Evolutionary conservation across 371 early-diverging fungal species (phyloP).

Genomic region (Thermomucor indicae-seudaticae): DNA sequence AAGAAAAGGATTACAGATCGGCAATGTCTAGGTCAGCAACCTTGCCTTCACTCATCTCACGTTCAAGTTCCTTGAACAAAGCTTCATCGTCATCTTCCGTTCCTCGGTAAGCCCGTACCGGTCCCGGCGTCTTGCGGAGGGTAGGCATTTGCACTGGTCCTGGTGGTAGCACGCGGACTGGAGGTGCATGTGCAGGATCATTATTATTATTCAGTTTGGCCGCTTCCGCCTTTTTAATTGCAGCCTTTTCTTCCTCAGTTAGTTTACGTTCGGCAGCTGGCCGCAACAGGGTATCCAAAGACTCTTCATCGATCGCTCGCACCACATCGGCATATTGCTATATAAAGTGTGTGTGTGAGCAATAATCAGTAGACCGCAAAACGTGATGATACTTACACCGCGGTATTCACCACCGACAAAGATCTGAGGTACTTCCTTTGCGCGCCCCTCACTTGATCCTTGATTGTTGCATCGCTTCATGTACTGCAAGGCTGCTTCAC

Average conservation of each 20-base stretch:
- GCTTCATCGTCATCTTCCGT: conserved; percentile 41
- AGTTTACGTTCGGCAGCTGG: conserved; percentile 16
- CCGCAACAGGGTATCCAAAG: conserved; percentile 1
- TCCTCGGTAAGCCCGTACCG: conserved; percentile 26
- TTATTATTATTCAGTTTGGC: conserved; percentile 1
- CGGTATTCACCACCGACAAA: too few species aligned
- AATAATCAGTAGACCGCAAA: conserved; percentile 7
- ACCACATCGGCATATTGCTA: conserved; percentile 17
- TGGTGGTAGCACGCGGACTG: conserved; percentile 20
- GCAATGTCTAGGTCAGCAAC: neutral
- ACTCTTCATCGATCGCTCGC: conserved; percentile 1
- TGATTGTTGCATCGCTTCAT: conserved; percentile 34
- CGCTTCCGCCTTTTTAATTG: conserved; percentile 27
- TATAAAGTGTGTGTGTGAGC: neutral
- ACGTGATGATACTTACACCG: conserved; percentile 22
- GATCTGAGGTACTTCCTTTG: too few species aligned
- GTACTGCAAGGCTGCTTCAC: conserved; percentile 39
- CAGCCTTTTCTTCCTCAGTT: conserved; percentile 29
- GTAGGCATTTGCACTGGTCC: conserved; percentile 14
- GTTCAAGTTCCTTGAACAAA: conserved; percentile 27
- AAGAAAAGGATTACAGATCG: too few species aligned
- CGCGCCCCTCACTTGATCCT: conserved; percentile 11
- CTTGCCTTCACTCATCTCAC: conserved; percentile 32
- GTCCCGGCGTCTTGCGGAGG: conserved; percentile 20
- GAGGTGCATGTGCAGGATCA: conserved; percentile 8